Evolutionary conservation across 2,329 filamentous ascomycete genomes (phyloP).

Genomic region (Zasmidium citrigriseum): DNA sequence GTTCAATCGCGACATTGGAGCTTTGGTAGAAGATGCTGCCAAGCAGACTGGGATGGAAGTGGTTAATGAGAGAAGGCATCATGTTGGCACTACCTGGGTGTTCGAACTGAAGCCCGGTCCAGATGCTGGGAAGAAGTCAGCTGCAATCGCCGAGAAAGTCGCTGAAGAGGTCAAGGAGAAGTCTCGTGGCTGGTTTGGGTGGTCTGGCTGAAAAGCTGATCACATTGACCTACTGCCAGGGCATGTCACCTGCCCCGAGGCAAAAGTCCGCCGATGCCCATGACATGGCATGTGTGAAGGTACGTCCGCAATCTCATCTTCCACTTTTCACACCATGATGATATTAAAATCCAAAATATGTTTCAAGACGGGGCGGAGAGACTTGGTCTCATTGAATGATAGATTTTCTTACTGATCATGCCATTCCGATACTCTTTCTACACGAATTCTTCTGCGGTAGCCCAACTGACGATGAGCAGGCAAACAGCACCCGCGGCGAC

Average conservation of each 20-base stretch:
- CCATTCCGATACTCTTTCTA: not conserved
- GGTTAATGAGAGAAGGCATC: conserved; percentile 46
- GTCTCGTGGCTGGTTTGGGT: conserved; percentile 12
- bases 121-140: conserved; percentile 2
- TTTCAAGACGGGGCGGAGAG: conserved; percentile 38
- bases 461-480: not conserved
- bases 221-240: not conserved
- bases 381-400: conserved; percentile 24
- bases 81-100: conserved; percentile 53
- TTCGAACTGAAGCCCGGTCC: conserved; percentile 45
- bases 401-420: conserved; percentile 18
- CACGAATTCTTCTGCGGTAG: not conserved
- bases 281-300: conserved; percentile 12
- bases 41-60: conserved; percentile 49
- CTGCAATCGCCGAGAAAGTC: not conserved
- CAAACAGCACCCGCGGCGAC: too few relatives aligned
- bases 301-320: conserved; percentile 5
- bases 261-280: too few relatives aligned
- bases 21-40: conserved; percentile 50
- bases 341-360: conserved; percentile 32
- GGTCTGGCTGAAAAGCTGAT: conserved; percentile 11
- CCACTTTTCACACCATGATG: conserved; percentile 23
- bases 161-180: not conserved
- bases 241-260: too few relatives aligned
- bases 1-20: conserved; percentile 55